Percentiles rank a stretch among this genome's conserved stretches.
phyloP scores from a whole-genome alignment of 805 yeast species.

The Yamadazyma kitorensis region DNA sequence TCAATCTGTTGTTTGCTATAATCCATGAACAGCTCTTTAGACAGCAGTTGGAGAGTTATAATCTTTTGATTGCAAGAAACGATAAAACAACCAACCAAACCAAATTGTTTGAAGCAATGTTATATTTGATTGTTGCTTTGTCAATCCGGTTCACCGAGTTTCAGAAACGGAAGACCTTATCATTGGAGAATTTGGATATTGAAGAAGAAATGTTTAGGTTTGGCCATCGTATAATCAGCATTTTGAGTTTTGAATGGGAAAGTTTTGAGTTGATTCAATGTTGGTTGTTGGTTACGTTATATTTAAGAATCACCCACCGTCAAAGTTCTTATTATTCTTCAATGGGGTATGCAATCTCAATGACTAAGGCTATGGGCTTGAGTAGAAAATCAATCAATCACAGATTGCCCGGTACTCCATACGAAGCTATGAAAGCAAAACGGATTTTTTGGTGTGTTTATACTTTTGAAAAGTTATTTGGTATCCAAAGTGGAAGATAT shows the following conservation, averaged over 20 bases:
- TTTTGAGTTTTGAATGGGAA: conserved; percentile 41
- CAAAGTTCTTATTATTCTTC: conserved; percentile 35
- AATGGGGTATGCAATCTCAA: conserved; percentile 32
- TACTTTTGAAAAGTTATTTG: conserved; percentile 51
- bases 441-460: conserved; percentile 57
- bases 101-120: conserved; percentile 50
- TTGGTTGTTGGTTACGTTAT: conserved; percentile 37
- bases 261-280: conserved; percentile 41
- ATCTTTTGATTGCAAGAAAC: conserved; percentile 17
- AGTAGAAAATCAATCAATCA: conserved; percentile 19
- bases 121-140: conserved; percentile 47
- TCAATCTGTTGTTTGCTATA: conserved; percentile 53
- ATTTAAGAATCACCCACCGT: conserved; percentile 35
- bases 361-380: conserved; percentile 39
- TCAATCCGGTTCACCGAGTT: conserved; percentile 52
- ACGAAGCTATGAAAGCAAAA: conserved; percentile 46
- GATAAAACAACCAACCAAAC: conserved; percentile 15
- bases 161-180: conserved; percentile 25
- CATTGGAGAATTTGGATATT: conserved; percentile 20
- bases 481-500: conserved; percentile 51
- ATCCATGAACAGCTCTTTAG: conserved; percentile 53
- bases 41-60: conserved; percentile 41
- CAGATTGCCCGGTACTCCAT: conserved; percentile 19
- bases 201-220: conserved; percentile 38
- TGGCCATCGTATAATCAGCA: conserved; percentile 27